Evolutionary conservation across 805 yeast species (phyloP), one percentile per base, ranked within the genome.

Genomic region (Candida sonorensis): DNA sequence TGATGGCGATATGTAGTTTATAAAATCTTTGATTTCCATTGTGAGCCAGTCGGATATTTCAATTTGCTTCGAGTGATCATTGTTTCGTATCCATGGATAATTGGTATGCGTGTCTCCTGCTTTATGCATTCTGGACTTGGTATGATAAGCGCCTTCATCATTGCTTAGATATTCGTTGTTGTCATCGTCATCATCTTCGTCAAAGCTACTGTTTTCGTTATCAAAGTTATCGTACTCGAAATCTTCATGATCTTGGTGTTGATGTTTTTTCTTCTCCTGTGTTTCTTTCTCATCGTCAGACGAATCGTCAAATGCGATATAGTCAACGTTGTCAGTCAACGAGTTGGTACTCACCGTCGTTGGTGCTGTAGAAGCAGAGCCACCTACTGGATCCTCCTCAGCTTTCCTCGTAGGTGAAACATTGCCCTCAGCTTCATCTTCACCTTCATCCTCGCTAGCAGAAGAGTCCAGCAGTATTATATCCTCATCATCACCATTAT

Each of bases 1-100:
- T 1, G 90, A 76, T 2, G 97, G 97, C 1, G 95, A 81, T 17
- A 88, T 77, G 55, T 87, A 90, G 29, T 75, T 72, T 18, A 83
- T 81, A 54, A 86, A 90, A 50, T 86, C 95, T 41, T 71, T 72
- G 41, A 90, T 83, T 53, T 90, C 97, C 57, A 71, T 65, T 4
- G 92, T 81, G 15, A 90, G 66, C 92, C 95, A 86, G 45, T 81
- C 88, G 1, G 88, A 78, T 21, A 87, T 75, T 45, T 83, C 94
- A 41, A 70, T 68, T 51, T 81, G 87, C 33, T 64, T 72, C 1
- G 85, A 74, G 50, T 84, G 94, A 45, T 84, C 90, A 43, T 78
- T 82, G 39, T 78, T 75, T 33, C 75, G 66, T 16, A 83, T 69
- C 95, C 95, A 86, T 0, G 94, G 94, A 38, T 56, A 75, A 21